Conservation (phyloP, 2,329 filamentous ascomycete genomes). For the Epichloe coenophiala region DNA sequence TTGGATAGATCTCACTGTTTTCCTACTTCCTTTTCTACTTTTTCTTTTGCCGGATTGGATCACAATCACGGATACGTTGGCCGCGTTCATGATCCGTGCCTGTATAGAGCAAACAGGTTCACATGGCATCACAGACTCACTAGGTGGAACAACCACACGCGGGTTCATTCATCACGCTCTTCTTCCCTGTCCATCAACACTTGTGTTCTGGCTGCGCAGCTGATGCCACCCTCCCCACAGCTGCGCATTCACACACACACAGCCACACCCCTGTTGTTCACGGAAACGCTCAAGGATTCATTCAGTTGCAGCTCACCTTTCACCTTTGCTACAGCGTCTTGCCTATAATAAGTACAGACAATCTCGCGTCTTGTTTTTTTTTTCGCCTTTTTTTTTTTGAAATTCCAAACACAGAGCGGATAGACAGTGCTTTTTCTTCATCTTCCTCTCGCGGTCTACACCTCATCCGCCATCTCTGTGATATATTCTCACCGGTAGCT, state of each 20-base stretch:
- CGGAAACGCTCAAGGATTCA: background rate
- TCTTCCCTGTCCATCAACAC: background rate
- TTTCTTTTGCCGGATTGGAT: background rate
- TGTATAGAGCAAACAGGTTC: background rate
- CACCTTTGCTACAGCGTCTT: constrained; percentile 2
- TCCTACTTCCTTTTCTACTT: background rate
- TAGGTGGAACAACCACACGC: background rate
- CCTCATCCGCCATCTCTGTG: background rate
- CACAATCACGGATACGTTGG: background rate
- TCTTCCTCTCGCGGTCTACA: background rate
- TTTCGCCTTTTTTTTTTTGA: background rate
- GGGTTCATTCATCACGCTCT: background rate
- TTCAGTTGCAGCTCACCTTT: background rate
- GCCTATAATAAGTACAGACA: background rate
- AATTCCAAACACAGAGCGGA: too few relatives aligned
- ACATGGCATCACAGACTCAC: background rate
- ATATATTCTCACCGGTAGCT: background rate
- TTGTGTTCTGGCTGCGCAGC: background rate
- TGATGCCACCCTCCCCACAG: background rate
- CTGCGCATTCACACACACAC: background rate
- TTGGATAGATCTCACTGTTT: background rate
- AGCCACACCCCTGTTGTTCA: background rate
- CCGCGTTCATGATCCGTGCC: background rate
- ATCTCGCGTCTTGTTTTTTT: background rate
- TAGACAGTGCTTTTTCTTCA: background rate